A percentile compares a stretch with the other conserved stretches of the same genome.
Evolutionary conservation across 2,329 filamentous ascomycete species (phyloP).

Genomic region (Epichloe coenophiala): DNA sequence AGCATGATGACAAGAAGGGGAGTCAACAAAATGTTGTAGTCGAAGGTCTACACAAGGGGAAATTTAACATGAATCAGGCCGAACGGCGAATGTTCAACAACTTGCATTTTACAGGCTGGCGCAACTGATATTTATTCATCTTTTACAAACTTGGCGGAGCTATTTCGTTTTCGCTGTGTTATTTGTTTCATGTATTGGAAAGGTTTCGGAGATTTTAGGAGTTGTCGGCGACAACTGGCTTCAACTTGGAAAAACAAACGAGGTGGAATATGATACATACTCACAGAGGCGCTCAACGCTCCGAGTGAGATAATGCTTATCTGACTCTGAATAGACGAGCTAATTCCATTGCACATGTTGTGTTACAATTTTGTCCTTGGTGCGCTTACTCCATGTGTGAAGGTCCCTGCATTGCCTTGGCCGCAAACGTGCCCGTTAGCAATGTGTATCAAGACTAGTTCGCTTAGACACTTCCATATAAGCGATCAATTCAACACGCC

Average conservation of each 20-base stretch:
- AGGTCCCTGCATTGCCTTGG: background rate
- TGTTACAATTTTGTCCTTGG: background rate
- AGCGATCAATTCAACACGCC: too few relatives aligned
- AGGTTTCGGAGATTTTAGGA: conserved; percentile 3
- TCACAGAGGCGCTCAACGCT: conserved; percentile 8
- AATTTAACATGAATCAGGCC: conserved; percentile 12
- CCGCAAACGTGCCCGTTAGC: too few relatives aligned
- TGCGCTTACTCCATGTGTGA: background rate
- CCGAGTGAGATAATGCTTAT: background rate
- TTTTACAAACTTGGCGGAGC: conserved; percentile 4
- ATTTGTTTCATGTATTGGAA: background rate
- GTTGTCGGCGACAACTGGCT: conserved; percentile 7
- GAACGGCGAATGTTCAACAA: conserved; percentile 15
- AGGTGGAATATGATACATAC: background rate
- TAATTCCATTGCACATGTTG: background rate
- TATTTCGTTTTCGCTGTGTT: background rate
- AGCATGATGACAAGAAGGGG: background rate
- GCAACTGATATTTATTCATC: conserved; percentile 5
- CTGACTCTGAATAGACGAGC: background rate
- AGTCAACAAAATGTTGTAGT: conserved; percentile 1
- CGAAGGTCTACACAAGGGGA: conserved; percentile 3
- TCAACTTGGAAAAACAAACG: conserved; percentile 2
- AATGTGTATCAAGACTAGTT: too few relatives aligned
- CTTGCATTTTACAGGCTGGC: conserved; percentile 13
- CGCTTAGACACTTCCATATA: too few relatives aligned